phyloP scores from a whole-genome alignment of 371 early-diverging fungal species.

The Coelomomyces lativittatus region DNA sequence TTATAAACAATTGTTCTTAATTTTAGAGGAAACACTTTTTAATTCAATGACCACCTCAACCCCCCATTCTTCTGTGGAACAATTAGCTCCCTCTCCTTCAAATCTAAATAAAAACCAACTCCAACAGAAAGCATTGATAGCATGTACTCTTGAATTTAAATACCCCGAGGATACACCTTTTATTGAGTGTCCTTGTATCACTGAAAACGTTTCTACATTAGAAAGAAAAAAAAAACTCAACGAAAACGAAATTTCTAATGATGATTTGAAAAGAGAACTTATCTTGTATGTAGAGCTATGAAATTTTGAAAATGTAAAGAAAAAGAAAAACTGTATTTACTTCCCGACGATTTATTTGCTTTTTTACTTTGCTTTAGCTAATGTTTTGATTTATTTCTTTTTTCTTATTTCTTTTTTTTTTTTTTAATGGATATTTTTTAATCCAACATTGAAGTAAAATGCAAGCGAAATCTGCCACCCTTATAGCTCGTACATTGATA shows the following conservation, averaged over 20 bases:
- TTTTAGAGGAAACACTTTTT: too few relatives aligned
- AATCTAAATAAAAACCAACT: too few relatives aligned
- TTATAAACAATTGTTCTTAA: too few relatives aligned
- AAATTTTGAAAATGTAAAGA: too few relatives aligned
- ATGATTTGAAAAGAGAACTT: slow-evolving; percentile 75
- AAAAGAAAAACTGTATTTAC: neutral
- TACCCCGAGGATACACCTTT: neutral
- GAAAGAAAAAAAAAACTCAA: neutral
- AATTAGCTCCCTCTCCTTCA: too few relatives aligned
- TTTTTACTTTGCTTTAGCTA: neutral
- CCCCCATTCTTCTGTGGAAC: too few relatives aligned
- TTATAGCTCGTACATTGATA: slow-evolving; percentile 36
- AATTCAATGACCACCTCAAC: too few relatives aligned
- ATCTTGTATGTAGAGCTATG: slow-evolving; percentile 44
- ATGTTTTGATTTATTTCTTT: too few relatives aligned
- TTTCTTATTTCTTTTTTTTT: too few relatives aligned
- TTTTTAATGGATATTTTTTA: neutral
- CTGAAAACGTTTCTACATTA: too few relatives aligned
- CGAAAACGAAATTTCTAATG: slow-evolving; percentile 32
- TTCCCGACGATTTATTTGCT: neutral
- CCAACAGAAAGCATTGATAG: too few relatives aligned
- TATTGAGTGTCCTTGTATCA: neutral
- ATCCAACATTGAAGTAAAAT: slow-evolving; percentile 10
- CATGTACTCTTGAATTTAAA: too few relatives aligned
- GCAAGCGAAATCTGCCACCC: slow-evolving; percentile 66